Evolutionary conservation across 148 eudicot genomes (phyloP).

Genomic region (Fagopyrum tataricum): DNA sequence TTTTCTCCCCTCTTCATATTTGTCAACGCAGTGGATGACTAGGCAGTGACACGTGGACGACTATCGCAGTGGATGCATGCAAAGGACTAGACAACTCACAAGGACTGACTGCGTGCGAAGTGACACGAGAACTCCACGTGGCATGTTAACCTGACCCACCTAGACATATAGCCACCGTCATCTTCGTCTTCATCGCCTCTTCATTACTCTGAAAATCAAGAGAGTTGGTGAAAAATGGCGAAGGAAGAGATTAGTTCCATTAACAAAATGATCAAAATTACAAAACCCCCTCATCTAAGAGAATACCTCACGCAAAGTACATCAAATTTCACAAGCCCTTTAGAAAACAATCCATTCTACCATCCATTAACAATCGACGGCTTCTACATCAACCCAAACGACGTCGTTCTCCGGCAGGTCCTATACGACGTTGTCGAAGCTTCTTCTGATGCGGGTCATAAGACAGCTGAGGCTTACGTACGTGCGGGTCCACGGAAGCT

Average conservation of each 20-base stretch:
- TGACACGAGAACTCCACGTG: too few species aligned
- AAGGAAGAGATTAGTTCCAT: neutral
- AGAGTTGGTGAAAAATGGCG: neutral
- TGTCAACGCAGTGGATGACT: too few species aligned
- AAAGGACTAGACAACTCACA: too few species aligned
- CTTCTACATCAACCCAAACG: slow-evolving; percentile 48
- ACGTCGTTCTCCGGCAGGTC: slow-evolving; percentile 42
- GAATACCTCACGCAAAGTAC: neutral
- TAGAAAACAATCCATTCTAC: slow-evolving; percentile 37
- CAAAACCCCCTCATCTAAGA: slow-evolving; percentile 6
- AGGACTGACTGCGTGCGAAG: too few species aligned
- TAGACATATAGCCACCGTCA: too few species aligned
- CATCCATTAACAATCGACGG: slow-evolving; percentile 28
- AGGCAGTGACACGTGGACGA: too few species aligned
- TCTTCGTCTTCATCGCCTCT: too few species aligned
- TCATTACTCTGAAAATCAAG: too few species aligned
- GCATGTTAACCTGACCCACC: too few species aligned
- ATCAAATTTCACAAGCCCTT: slow-evolving; percentile 29
- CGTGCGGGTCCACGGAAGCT: slow-evolving; percentile 57
- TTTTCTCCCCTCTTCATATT: too few species aligned
- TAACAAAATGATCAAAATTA: neutral
- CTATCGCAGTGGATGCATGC: too few species aligned
- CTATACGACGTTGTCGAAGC: slow-evolving; percentile 31
- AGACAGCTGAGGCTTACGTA: slow-evolving; percentile 30
- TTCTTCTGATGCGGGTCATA: neutral